Conservation (phyloP, 495 filamentous ascomycete genomes). For the Saxophila tyrrhenica region DNA sequence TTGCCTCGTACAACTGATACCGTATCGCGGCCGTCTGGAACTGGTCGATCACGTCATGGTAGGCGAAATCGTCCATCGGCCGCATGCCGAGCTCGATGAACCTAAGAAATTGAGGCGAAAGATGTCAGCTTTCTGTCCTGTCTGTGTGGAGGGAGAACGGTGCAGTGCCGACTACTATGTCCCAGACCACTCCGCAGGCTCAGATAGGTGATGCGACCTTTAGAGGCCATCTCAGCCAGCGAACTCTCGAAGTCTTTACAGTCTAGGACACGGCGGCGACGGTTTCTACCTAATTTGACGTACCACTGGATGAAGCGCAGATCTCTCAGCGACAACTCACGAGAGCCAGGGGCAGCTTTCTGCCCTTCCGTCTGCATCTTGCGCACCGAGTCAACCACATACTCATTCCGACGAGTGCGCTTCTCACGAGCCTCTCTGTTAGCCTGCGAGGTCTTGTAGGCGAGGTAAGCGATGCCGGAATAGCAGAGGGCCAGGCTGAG, state of each 20-base stretch:
- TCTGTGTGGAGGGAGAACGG: too few relatives aligned
- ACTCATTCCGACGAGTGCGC: constrained; percentile 1
- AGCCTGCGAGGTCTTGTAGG: background rate
- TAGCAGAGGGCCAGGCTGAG: background rate
- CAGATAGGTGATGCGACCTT: too few relatives aligned
- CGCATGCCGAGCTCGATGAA: constrained; percentile 10
- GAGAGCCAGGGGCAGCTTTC: constrained; percentile 2
- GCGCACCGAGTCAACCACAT: constrained; percentile 2
- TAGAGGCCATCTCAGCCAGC: too few relatives aligned
- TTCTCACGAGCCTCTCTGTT: constrained; percentile 4
- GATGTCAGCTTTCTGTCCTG: too few relatives aligned
- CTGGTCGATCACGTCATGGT: constrained; percentile 14
- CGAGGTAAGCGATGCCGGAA: constrained; percentile 1
- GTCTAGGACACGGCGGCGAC: too few relatives aligned
- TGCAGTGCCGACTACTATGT: too few relatives aligned
- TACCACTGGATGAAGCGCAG: background rate
- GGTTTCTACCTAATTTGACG: too few relatives aligned
- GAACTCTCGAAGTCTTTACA: too few relatives aligned
- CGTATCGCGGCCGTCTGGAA: constrained; percentile 15
- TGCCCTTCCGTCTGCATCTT: background rate
- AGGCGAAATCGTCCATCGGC: constrained; percentile 9
- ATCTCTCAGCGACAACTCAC: constrained; percentile 1
- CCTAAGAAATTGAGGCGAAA: too few relatives aligned
- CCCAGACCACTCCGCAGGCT: too few relatives aligned
- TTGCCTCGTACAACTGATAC: constrained; percentile 12